Percentiles rank a stretch among this genome's conserved stretches.
Evolutionary conservation across 148 eudicot species (phyloP).

Genomic region (Persicaria tinctoria): DNA sequence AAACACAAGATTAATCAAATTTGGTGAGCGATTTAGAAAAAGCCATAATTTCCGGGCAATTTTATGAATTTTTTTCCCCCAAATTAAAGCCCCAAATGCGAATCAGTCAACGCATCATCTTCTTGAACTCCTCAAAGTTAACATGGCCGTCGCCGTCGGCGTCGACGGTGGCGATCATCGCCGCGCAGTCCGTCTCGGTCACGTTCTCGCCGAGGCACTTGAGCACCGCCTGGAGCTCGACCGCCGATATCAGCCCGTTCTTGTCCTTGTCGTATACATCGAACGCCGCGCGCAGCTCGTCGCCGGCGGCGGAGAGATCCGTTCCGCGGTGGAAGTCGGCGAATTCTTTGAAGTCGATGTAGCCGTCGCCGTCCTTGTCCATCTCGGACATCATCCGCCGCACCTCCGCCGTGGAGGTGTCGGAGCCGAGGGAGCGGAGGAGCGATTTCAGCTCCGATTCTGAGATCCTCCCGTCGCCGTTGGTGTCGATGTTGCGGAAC

Average conservation of each 20-base stretch:
- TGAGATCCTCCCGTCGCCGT: conserved; percentile 75
- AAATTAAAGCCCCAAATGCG: not conserved
- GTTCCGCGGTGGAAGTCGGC: conserved; percentile 41
- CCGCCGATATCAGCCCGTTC: conserved; percentile 57
- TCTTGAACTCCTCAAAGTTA: conserved; percentile 73
- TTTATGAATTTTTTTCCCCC: no score
- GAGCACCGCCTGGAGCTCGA: conserved; percentile 56
- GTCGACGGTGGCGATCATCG: conserved; percentile 60
- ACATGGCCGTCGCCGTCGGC: conserved; percentile 70
- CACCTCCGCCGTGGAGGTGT: conserved; percentile 39
- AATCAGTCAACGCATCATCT: conserved; percentile 51
- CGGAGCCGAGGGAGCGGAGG: conserved; percentile 49
- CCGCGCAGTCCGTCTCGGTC: conserved; percentile 35
- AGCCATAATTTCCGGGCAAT: no score
- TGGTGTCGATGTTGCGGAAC: conserved; percentile 62
- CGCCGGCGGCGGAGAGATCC: conserved; percentile 21
- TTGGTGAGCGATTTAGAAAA: not conserved
- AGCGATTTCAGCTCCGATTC: conserved; percentile 35
- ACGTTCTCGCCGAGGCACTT: conserved; percentile 53
- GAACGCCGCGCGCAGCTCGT: conserved; percentile 63
- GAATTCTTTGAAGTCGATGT: conserved; percentile 58
- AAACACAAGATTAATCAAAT: not conserved
- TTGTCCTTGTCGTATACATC: conserved; percentile 55
- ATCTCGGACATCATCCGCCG: conserved; percentile 59
- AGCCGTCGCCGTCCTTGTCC: conserved; percentile 79